Base-by-base conservation (phyloP, 345 rosid genomes). In the Kernera saxatilis region DNA sequence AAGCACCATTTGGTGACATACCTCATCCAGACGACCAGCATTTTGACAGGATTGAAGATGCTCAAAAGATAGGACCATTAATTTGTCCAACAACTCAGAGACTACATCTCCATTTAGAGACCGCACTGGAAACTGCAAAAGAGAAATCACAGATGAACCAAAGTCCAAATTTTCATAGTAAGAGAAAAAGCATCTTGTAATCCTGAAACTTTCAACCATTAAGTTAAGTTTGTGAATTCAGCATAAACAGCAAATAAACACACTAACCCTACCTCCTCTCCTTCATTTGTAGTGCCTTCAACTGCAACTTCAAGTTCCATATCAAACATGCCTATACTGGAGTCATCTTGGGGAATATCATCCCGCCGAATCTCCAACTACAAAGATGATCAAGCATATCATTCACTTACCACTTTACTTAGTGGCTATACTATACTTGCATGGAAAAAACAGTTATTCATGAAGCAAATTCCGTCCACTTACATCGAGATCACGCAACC, bases 401-500 rank as follows among this genome's bases (percentile, higher is more conserved):
- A 70, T 6, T 35, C 62, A 66, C 64, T 51, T 29, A 22, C 18
- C 26, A 54, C 8, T 56, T 30, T 60, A 64, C 50, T 18, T 14
- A 27, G 18, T 58, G n/a, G n/a, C n/a, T n/a, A n/a, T n/a, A n/a
- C n/a, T n/a, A n/a, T n/a, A n/a, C n/a, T n/a, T n/a, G n/a, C n/a
- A 45, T 26, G 56, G n/a, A n/a, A n/a, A n/a, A n/a, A 21, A 53
- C 5, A 40, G 2, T 6, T 35, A 37, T 15, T 76, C 21, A 18
- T n/a, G 26, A 32, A 44, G 57, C 12, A 45, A 45, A 6, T 30
- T 39, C 2, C 29, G 26, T 45, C 15, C n/a, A 76, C 97, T 86
- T 77, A 91, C 96, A 77, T 88, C 96, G 73, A 87, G 83, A 54
- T 88, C 93, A 77, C 84, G 67, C 76, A 91, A 54, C 79, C 86